These are phyloP conservation scores for Starmerella davenportii DNA, from an alignment of 805 yeast genomes.

Conservation along the genomic window DNA sequence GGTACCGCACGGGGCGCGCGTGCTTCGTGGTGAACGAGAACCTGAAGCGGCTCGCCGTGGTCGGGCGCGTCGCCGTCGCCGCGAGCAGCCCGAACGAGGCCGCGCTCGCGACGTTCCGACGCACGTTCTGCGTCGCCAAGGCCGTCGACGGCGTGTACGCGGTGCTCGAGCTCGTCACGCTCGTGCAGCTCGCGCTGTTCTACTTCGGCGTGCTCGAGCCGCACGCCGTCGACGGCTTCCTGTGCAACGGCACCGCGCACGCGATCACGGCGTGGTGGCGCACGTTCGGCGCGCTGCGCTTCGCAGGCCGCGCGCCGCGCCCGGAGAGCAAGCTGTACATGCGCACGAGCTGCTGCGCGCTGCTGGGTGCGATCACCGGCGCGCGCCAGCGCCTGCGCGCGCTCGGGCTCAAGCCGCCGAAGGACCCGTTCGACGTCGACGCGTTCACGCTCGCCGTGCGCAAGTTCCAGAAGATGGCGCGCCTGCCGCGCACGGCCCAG, in stretches of 20 bases:
- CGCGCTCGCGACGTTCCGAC: constrained; percentile 61
- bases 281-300: constrained; percentile 34
- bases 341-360: constrained; percentile 45
- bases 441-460: constrained; percentile 48
- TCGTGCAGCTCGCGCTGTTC: constrained; percentile 57
- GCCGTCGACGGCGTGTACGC: constrained; percentile 44
- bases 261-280: constrained; percentile 75
- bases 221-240: constrained; percentile 59
- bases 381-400: constrained; percentile 46
- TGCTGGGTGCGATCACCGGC: constrained; percentile 59
- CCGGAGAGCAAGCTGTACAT: constrained; percentile 13
- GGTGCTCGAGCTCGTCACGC: constrained; percentile 50
- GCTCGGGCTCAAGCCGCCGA: constrained; percentile 40
- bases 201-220: constrained; percentile 62
- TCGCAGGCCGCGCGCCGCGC: constrained; percentile 13
- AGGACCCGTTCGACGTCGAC: constrained; percentile 70
- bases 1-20: constrained; percentile 29
- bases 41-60: constrained; percentile 59
- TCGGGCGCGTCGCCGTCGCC: constrained; percentile 66
- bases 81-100: constrained; percentile 56
- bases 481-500: constrained; percentile 33
- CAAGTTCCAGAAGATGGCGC: constrained; percentile 59
- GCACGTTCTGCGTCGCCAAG: constrained; percentile 40
- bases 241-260: constrained; percentile 58
- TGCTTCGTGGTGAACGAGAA: constrained; percentile 58